Evolutionary conservation across 345 rosid genomes (phyloP).

Genomic region (Tarenaya hassleriana): DNA sequence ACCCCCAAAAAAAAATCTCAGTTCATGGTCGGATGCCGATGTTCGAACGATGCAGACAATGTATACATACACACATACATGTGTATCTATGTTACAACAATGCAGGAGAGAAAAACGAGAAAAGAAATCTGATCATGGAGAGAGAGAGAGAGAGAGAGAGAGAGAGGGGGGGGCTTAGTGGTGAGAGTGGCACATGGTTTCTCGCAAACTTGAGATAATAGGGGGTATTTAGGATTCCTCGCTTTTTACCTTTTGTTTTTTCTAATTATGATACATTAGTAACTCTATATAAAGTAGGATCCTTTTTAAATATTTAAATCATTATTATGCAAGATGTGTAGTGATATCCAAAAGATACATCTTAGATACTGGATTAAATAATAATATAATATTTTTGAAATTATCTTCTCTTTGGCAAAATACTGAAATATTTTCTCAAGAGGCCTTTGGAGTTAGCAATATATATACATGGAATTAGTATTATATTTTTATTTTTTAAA

Average conservation of each 20-base stretch:
- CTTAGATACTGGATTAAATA: too few species aligned
- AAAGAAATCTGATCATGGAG: conserved; percentile 25
- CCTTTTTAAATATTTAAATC: not conserved
- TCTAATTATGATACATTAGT: conserved; percentile 25
- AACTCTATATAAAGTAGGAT: conserved; percentile 15
- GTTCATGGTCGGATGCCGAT: conserved; percentile 31
- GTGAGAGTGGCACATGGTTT: conserved; percentile 21
- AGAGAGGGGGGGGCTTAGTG: conserved; percentile 11
- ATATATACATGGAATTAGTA: not conserved
- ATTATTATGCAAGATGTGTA: not conserved
- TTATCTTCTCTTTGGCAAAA: too few species aligned
- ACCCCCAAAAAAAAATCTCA: conserved; percentile 16
- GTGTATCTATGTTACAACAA: conserved; percentile 24
- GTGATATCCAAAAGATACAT: too few species aligned
- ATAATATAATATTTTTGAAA: too few species aligned
- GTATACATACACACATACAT: conserved; percentile 22
- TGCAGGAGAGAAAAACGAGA: not conserved
- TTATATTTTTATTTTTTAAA: not conserved
- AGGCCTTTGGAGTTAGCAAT: too few species aligned
- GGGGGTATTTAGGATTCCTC: conserved; percentile 25
- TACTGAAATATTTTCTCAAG: too few species aligned
- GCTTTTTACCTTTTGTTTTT: conserved; percentile 9
- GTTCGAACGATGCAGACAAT: conserved; percentile 26
- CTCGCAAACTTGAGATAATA: not conserved
- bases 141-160: conserved; percentile 8